Evolutionary conservation across 2,329 filamentous ascomycete genomes (phyloP), one percentile per base, ranked within the genome.

Genomic region (Neofusicoccum umdonicola): DNA sequence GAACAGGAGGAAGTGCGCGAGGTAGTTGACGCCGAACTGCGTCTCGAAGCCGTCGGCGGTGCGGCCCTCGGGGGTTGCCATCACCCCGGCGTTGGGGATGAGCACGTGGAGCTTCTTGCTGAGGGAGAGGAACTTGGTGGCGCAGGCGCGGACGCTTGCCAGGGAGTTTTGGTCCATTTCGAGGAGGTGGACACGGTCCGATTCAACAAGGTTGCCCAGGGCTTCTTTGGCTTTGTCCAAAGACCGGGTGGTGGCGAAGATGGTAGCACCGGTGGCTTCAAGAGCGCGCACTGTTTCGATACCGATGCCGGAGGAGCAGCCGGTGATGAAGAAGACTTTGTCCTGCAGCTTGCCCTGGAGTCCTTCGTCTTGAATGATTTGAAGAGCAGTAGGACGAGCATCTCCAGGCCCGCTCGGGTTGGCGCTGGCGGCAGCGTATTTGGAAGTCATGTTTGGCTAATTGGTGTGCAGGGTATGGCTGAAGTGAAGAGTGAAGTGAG

Each of bases 11-110:
- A 78, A 79, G 66, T 80, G 80, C 3, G 77, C 80, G 61, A 83
- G 65, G 68, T 82, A 77, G 65, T 82, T 83, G 2, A 76, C 79
- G 35, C 76, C 80, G 65, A 81, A 79, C 50, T 82, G 79, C 13
- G 76, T 70, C 67, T 83, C 81, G 68, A 80, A 78, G 31, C 79
- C 80, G 50, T 82, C 79, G 34, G 71, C 66, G 1, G 77, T 80
- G 2, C 69, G 62, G 19, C 63, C 56, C 12, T 47, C 69, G 6
- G 37, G 37, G 37, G 37, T 39, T 11, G 37, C 37, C 37, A 39
- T 39, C 11, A 39, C 37, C 42, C 71, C 72, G 12, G 70, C 70
- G 57, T 74, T 76, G 65, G 66, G 68, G 48, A 75, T 67, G 0
- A 76, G 42, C 8, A 70, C 58, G 63, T 75, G 65, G 9, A 71